phyloP scores from a whole-genome alignment of 805 yeast genomes.

The Saccharomycopsis amapae region DNA sequence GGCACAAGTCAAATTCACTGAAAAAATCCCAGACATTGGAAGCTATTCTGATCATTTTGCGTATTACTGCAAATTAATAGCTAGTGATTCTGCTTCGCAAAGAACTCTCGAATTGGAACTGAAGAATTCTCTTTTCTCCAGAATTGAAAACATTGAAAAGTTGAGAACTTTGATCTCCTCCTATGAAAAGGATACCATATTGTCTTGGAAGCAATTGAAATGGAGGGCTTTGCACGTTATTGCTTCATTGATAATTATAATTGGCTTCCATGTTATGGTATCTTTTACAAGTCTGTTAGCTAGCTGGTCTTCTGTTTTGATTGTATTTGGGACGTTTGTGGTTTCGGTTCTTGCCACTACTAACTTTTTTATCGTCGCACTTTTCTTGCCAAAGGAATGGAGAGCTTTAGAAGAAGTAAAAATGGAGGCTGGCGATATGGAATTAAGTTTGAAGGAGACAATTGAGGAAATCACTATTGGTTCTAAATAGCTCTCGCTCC shows the following conservation, averaged over 20 bases:
- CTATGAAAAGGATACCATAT: slow-evolving; percentile 46
- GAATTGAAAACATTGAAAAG: slow-evolving; percentile 32
- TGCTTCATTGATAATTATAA: slow-evolving; percentile 41
- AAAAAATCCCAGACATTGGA: slow-evolving; percentile 55
- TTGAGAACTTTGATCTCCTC: slow-evolving; percentile 40
- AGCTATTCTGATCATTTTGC: slow-evolving; percentile 94
- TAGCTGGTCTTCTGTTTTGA: slow-evolving; percentile 61
- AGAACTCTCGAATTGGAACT: slow-evolving; percentile 1
- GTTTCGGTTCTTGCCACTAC: slow-evolving; percentile 60
- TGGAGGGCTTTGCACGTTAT: slow-evolving; percentile 66
- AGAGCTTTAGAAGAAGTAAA: slow-evolving; percentile 73
- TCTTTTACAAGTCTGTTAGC: slow-evolving; percentile 50
- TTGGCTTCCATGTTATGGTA: slow-evolving; percentile 49
- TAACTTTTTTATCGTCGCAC: slow-evolving; percentile 69
- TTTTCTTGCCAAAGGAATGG: slow-evolving; percentile 75
- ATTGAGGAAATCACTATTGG: too few relatives aligned
- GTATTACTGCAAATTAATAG: slow-evolving; percentile 41
- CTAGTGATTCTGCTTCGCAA: slow-evolving; percentile 21
- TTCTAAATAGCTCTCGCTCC: too few relatives aligned
- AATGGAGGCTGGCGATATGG: slow-evolving; percentile 48
- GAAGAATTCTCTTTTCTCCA: slow-evolving; percentile 6
- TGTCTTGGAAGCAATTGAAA: slow-evolving; percentile 39
- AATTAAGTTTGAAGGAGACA: slow-evolving; percentile 8
- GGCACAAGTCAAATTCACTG: slow-evolving; percentile 74
- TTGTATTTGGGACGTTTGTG: slow-evolving; percentile 48